phyloP scores from a whole-genome alignment of 1,139 yeast species.

The Protomyces pachydermus region DNA sequence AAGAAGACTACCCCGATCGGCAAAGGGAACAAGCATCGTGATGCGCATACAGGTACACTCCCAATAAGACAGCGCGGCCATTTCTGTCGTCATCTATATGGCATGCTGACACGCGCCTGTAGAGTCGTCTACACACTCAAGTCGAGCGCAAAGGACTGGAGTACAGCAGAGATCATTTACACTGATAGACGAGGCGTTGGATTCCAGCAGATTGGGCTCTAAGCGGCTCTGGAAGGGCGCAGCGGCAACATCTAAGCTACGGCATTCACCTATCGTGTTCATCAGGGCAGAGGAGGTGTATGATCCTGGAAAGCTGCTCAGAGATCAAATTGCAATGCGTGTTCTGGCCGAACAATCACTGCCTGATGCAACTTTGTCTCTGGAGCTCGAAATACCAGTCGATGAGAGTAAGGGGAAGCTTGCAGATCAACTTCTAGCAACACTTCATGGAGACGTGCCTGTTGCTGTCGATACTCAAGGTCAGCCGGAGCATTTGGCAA shows the following conservation, averaged over 20 bases:
- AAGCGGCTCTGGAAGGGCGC: slow-evolving; percentile 24
- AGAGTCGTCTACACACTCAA: not conserved
- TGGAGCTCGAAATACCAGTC: too few relatives aligned
- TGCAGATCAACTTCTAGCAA: not conserved
- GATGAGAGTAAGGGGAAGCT: not conserved
- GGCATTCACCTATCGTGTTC: slow-evolving; percentile 18
- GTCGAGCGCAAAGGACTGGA: not conserved
- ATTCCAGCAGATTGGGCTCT: slow-evolving; percentile 7
- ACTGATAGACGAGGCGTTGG: slow-evolving; percentile 12
- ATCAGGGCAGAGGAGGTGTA: slow-evolving; percentile 11
- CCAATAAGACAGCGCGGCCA: not conserved
- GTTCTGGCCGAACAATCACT: not conserved
- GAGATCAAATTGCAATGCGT: slow-evolving; percentile 7
- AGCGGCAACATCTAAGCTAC: slow-evolving; percentile 1
- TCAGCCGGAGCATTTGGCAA: not conserved
- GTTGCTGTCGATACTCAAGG: not conserved
- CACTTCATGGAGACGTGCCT: not conserved
- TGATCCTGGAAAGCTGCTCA: slow-evolving; percentile 19
- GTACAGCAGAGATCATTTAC: slow-evolving; percentile 1
- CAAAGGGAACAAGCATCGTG: not conserved
- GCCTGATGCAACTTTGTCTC: not conserved
- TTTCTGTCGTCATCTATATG: not conserved
- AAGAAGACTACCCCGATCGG: not conserved
- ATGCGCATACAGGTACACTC: not conserved
- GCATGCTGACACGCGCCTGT: not conserved